Evolutionary conservation across 2,329 filamentous ascomycete genomes (phyloP), one percentile per base, ranked within the genome.

Genomic region (Hortaea werneckii): DNA sequence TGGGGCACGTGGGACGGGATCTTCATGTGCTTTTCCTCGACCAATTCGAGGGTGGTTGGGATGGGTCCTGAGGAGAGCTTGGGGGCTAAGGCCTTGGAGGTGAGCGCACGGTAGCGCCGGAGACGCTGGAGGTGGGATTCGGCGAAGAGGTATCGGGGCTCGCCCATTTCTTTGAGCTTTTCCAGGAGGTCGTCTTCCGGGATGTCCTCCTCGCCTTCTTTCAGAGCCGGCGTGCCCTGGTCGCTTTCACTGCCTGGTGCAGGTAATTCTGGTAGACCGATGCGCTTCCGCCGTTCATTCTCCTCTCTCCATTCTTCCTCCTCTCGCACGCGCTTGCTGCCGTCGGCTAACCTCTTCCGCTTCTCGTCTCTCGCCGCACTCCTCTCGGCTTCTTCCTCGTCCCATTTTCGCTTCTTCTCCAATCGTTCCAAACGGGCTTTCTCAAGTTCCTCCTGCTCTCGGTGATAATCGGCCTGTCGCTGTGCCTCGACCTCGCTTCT

Each of bases 21-120:
- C 65, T 89, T 90, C 87, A 95, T 95, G 55, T 94, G 82, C 62
- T 81, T 80, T 67, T 94, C 89, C 6, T 84, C 79, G 1, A 96
- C 82, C 1, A 87, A 78, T 59, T 79, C 75, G 47, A 96, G 69
- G 6, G 80, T 88, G 12, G 90, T 96, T 2, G 88, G 87, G 59
- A 96, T 94, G 0, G 90, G 89, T 0, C 87, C 85, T 44, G 80
- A 74, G 5, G 78, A 82, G 54, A 85, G 50, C 34, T 54, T 58
- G 2, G 52, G 57, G 7, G 56, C 66, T n/a, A 66, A 61, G 2
- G 67, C 61, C 27, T 70, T 65, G 10, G 68, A 66, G 5, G 67
- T 66, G 13, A 89, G 69, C 51, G 78, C 79, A 54, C 76, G 77
- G 63, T 87, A 90, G 50, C 90, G 77, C 56, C 78, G 76, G 49